phyloP scores from a whole-genome alignment of 257 asterid species.

The Nicotiana knightiana region DNA sequence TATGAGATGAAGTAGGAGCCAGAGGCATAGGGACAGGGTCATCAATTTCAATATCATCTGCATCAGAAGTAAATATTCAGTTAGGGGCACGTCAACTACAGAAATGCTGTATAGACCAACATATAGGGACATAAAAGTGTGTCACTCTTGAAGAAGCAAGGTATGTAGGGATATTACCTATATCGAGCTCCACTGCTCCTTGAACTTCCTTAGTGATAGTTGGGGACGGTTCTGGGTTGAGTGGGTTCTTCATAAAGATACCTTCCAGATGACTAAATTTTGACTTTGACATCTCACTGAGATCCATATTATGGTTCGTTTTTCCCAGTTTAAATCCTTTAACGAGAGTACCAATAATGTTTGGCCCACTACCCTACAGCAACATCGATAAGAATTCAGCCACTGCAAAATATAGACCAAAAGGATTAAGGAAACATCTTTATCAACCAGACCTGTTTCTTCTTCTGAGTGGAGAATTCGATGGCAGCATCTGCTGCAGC shows the following conservation, averaged over 20 bases:
- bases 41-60: constrained; percentile 88
- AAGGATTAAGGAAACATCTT: constrained; percentile 5
- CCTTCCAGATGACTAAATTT: constrained; percentile 54
- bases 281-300: constrained; percentile 29
- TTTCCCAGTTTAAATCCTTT: constrained; percentile 64
- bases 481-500: constrained; percentile 72
- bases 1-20: constrained; percentile 42
- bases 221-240: constrained; percentile 27
- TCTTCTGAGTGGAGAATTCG: constrained; percentile 46
- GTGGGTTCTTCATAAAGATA: constrained; percentile 44
- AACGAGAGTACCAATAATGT: constrained; percentile 55
- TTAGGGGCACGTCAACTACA: constrained; percentile 6
- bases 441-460: constrained; percentile 48
- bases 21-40: constrained; percentile 46
- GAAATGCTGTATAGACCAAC: not conserved
- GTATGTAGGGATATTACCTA: constrained; percentile 42
- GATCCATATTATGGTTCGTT: constrained; percentile 24
- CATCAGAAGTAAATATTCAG: constrained; percentile 11
- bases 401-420: constrained; percentile 13
- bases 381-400: constrained; percentile 22
- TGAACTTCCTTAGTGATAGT: constrained; percentile 20
- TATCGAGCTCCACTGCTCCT: constrained; percentile 56
- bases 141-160: not conserved
- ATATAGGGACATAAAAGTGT: constrained; percentile 11
- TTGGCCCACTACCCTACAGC: constrained; percentile 53